Evolutionary conservation across 129 eudicot genomes (phyloP), one percentile per base, ranked within the genome.

Genomic region (Deinandra increscens): DNA sequence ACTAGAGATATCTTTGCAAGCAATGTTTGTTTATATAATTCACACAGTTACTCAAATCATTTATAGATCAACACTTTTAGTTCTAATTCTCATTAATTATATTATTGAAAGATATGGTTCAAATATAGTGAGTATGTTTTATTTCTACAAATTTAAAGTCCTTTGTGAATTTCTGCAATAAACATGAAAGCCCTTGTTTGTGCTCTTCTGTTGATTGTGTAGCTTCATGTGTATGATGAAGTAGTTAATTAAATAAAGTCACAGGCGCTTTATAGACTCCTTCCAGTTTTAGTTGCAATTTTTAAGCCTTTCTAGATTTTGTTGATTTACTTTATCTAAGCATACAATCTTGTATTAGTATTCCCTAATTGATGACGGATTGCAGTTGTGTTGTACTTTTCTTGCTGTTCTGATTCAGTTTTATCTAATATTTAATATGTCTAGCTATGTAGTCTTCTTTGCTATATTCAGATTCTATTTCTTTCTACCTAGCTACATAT

Each of bases 241-340:
- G 60, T 54, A 54, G 60, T 22, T 6, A 58, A 3, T 7, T 51
- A 51, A 51, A 9, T 18, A 7, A 0, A 8, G 26, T 51, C 12
- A 51, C 31, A 51, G 13, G 5, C n/a, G n/a, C 31, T 51, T 51
- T 20, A 18, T 51, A 18, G 4, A 17, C 29, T 19, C 29, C 9
- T n/a, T 46, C 29, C 4, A 51, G 4, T 51, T 51, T 20, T 51
- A 1, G 19, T 51, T n/a, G n/a, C n/a, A n/a, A n/a, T n/a, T n/a
- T n/a, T n/a, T n/a, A n/a, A n/a, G n/a, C n/a, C n/a, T n/a, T 34
- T 60, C 66, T 60, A 13, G 41, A 60, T n/a, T 60, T 34, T 36
- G 66, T 36, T 60, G 29, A 60, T 60, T 9, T 34, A 33, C 23
- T 60, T 59, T 59, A 31, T 26, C 61, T 0, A n/a, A 31, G 42